phyloP scores from a whole-genome alignment of 2,329 filamentous ascomycete species.

The Ascochyta koolunga region DNA sequence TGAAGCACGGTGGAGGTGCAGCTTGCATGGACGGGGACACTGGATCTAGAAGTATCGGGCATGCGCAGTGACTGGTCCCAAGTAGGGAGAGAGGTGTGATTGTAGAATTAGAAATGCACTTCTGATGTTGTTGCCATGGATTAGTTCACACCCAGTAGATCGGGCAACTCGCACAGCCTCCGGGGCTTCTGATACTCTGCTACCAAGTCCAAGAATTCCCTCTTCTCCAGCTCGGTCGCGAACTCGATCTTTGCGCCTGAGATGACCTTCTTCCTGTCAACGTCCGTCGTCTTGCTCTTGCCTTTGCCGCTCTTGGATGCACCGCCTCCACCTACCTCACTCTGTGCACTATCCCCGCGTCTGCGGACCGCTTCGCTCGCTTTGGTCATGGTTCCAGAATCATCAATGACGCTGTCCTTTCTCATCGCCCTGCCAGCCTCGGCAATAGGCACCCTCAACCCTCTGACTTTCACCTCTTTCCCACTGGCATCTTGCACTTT shows the following conservation, averaged over 20 bases:
- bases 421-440: conserved; percentile 19
- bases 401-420: conserved; percentile 29
- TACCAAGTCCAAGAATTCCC: conserved; percentile 47
- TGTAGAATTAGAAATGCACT: too few species aligned
- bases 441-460: conserved; percentile 46
- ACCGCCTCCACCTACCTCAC: not conserved
- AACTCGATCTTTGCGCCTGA: conserved; percentile 53
- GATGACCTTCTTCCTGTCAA: conserved; percentile 49
- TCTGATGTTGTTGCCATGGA: not conserved
- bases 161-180: conserved; percentile 47
- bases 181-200: conserved; percentile 44
- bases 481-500: conserved; percentile 50
- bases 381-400: not conserved
- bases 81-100: too few species aligned
- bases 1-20: too few species aligned
- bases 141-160: conserved; percentile 41
- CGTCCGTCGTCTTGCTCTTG: conserved; percentile 12
- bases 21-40: too few species aligned
- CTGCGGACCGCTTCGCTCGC: conserved; percentile 4
- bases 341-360: not conserved
- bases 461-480: conserved; percentile 51
- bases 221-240: conserved; percentile 50
- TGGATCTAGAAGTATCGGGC: too few species aligned
- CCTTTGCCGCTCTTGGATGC: conserved; percentile 8
- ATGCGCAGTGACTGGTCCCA: too few species aligned